Percentiles rank a stretch among this genome's conserved stretches.
Conservation (phyloP, 371 early-diverging fungal genomes). For the Mucor lusitanicus region DNA sequence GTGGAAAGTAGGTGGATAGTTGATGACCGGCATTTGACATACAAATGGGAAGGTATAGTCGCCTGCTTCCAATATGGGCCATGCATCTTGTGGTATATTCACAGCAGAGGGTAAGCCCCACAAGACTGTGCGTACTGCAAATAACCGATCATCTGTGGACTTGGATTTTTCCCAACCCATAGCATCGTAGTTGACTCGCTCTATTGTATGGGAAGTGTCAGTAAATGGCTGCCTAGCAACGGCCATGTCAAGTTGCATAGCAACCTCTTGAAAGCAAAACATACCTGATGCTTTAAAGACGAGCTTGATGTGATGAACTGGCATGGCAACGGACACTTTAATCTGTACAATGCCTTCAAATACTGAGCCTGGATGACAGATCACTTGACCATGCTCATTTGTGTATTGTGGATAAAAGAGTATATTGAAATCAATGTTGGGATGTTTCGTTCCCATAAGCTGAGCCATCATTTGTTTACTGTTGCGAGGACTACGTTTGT, state of each 20-base stretch:
- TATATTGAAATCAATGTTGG: constrained; percentile 14
- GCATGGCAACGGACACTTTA: constrained; percentile 18
- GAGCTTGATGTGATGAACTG: constrained; percentile 26
- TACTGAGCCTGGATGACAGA: constrained; percentile 34
- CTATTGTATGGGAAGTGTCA: constrained; percentile 2
- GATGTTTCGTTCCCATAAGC: constrained; percentile 14
- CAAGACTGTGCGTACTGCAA: constrained; percentile 32
- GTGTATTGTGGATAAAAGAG: constrained; percentile 26
- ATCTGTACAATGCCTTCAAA: constrained; percentile 32
- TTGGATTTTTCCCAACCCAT: constrained; percentile 35
- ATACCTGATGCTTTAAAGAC: constrained; percentile 32
- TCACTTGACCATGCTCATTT: constrained; percentile 23
- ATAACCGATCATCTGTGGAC: constrained; percentile 25
- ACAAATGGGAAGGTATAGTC: constrained; percentile 30
- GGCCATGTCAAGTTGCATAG: too few species aligned
- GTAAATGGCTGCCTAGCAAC: not conserved
- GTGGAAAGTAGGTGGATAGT: constrained; percentile 34
- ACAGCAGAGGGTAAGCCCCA: constrained; percentile 22
- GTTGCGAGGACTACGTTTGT: constrained; percentile 25
- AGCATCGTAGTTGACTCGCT: constrained; percentile 35
- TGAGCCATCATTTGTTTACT: constrained; percentile 23
- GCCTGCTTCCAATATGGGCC: constrained; percentile 28
- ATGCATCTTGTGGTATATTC: constrained; percentile 10
- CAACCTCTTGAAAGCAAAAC: not conserved
- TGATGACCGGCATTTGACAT: constrained; percentile 35